Evolutionary conservation across 805 yeast genomes (phyloP).

Genomic region (Grigorovia humatica): DNA sequence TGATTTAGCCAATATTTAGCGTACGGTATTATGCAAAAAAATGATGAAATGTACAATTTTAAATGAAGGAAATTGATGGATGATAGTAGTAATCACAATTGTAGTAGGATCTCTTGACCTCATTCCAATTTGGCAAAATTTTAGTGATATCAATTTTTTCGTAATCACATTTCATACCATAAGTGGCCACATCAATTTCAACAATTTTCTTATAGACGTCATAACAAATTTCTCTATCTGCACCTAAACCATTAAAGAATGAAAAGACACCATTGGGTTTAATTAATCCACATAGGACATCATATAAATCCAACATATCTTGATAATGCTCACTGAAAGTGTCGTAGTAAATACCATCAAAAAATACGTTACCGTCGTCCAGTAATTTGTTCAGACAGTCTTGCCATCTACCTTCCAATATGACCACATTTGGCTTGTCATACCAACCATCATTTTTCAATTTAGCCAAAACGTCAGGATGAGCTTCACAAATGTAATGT

Average conservation of each 20-base stretch:
- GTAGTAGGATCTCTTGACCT: constrained; percentile 28
- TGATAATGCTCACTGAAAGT: constrained; percentile 87
- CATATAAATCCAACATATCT: constrained; percentile 82
- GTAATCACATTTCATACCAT: constrained; percentile 63
- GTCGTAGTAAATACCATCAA: constrained; percentile 89
- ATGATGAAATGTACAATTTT: background rate
- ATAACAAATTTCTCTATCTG: constrained; percentile 62
- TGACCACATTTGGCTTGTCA: constrained; percentile 56
- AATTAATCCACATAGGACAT: constrained; percentile 67
- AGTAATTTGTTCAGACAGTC: constrained; percentile 59
- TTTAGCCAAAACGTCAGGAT: constrained; percentile 74
- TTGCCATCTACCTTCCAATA: constrained; percentile 91
- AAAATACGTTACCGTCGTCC: constrained; percentile 49
- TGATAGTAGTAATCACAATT: constrained; percentile 28
- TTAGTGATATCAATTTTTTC: constrained; percentile 17
- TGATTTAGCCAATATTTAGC: too few relatives aligned
- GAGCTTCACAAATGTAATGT: constrained; percentile 91
- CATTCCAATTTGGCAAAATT: constrained; percentile 24
- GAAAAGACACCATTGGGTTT: constrained; percentile 79
- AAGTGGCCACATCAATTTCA: constrained; percentile 65
- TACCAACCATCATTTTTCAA: constrained; percentile 75
- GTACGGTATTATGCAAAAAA: too few relatives aligned
- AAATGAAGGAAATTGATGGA: constrained; percentile 18
- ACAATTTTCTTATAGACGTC: constrained; percentile 82
- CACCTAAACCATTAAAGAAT: constrained; percentile 86